Base-by-base conservation (phyloP, 208 protist genomes). In the Wallacemonas rigidus region DNA sequence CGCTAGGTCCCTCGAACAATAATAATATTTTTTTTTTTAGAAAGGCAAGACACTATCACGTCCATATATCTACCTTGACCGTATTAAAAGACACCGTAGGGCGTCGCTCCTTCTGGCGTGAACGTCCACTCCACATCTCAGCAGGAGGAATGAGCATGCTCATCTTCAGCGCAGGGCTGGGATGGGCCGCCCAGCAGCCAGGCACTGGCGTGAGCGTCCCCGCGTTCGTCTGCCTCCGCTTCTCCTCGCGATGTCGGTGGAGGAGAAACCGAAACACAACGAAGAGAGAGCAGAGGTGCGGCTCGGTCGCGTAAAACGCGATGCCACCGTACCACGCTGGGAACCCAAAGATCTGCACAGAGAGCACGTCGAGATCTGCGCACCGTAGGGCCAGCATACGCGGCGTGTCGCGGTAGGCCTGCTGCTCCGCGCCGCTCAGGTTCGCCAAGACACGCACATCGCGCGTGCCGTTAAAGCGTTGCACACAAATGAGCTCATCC, bases 311-410 rank as follows among this genome's bases (percentile, higher is more conserved):
- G 67, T 86, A 87, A 55, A 78, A 76, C 26, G 75, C 76, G 1
- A 85, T 50, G 6, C 89, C 89, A 71, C 89, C 89, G 39, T 77
- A 74, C 56, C 69, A 83, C 26, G 67, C 68, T 6, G 88, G 86
- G 75, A 93, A 96, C 9, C 79, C 81, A 41, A 85, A 83, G 51
- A 78, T 83, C 45, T 74, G 71, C 3, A 88, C 15, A 48, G 61
- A 80, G 36, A 76, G 70, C 44, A 93, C 62, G 70, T 93, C 88
- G 53, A 93, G 53, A 57, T 91, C 86, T 43, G 71, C 62, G 47
- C 45, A 60, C 38, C 55, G 70, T 41, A 65, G 43, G 3, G 12
- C 60, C 3, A 65, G 43, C 60, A 36, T 50, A n/a, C 60, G 60
- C 43, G 60, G 60, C 2, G 17, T 48, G n/a, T 50, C 60, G 26